Conservation (phyloP, 306 rosid genomes). For the Ammopiptanthus mongolicus region DNA sequence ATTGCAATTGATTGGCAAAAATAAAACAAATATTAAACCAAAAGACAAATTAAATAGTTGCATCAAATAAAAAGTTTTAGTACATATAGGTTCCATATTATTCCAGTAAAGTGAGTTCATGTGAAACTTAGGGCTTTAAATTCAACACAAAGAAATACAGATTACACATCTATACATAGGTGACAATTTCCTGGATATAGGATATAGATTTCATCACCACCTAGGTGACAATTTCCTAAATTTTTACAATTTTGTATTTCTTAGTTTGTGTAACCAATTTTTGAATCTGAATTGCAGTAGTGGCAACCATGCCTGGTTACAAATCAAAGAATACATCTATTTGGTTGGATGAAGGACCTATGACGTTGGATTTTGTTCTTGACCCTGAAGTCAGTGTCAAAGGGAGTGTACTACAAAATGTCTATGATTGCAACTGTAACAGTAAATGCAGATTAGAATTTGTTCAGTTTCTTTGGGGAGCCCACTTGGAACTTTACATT, state of each 20-base stretch:
- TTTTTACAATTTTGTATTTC: background rate
- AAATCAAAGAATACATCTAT: slow-evolving; percentile 66
- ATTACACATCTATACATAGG: background rate
- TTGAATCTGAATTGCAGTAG: slow-evolving; percentile 49
- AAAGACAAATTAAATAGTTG: background rate
- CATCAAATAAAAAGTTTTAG: background rate
- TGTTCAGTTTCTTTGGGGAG: slow-evolving; percentile 41
- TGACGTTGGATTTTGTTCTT: slow-evolving; percentile 79
- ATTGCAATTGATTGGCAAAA: background rate
- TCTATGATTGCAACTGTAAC: slow-evolving; percentile 50
- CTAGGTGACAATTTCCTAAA: background rate
- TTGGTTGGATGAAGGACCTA: slow-evolving; percentile 66
- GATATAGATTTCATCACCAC: background rate
- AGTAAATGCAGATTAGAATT: slow-evolving; percentile 30
- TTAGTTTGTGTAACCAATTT: slow-evolving; percentile 11
- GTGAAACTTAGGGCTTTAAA: background rate
- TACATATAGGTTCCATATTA: background rate
- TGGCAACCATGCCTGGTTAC: slow-evolving; percentile 66
- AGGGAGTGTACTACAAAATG: slow-evolving; percentile 37
- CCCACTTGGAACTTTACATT: slow-evolving; percentile 47
- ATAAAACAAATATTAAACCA: background rate
- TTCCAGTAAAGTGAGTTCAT: background rate
- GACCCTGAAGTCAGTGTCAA: slow-evolving; percentile 46
- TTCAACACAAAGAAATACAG: background rate
- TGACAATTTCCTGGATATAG: background rate